phyloP scores from a whole-genome alignment of 768 basidiomycete genomes.

The Termitomyces sp. region DNA sequence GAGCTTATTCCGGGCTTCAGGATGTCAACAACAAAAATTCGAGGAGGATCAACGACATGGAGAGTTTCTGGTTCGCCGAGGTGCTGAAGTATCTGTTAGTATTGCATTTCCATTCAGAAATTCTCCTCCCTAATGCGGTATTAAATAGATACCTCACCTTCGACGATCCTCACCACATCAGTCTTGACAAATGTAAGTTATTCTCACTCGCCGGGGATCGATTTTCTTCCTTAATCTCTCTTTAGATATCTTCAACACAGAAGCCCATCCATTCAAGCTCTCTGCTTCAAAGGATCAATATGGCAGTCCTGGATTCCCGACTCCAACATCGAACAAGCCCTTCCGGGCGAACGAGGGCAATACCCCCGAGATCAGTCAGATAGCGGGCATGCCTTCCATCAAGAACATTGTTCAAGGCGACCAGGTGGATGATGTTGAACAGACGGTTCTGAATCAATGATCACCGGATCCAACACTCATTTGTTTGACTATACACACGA shows the following conservation, averaged over 20 bases:
- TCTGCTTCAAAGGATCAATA: slow-evolving; percentile 38
- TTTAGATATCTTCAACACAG: slow-evolving; percentile 67
- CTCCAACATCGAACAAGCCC: slow-evolving; percentile 8
- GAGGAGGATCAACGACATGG: slow-evolving; percentile 54
- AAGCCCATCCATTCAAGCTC: slow-evolving; percentile 65
- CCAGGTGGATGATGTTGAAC: neutral
- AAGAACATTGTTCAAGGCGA: slow-evolving; percentile 8
- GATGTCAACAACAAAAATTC: slow-evolving; percentile 49
- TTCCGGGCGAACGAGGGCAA: slow-evolving; percentile 14
- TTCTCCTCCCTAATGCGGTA: neutral
- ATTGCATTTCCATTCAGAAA: neutral
- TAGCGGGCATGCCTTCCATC: slow-evolving; percentile 16
- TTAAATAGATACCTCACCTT: slow-evolving; percentile 63
- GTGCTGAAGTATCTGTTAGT: slow-evolving; percentile 71
- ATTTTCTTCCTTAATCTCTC: neutral
- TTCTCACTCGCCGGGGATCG: neutral
- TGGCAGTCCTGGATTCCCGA: slow-evolving; percentile 24
- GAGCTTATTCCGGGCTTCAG: slow-evolving; percentile 53
- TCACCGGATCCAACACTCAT: neutral
- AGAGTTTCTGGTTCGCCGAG: slow-evolving; percentile 75
- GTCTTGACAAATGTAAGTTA: slow-evolving; percentile 60
- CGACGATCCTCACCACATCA: slow-evolving; percentile 63
- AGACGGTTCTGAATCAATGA: neutral
- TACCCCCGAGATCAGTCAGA: slow-evolving; percentile 27
- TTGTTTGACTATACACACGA: neutral